Percentiles rank a stretch among this genome's conserved stretches.
phyloP scores from a whole-genome alignment of 108 stramenopile species.

The Skeletonema marinoi region DNA sequence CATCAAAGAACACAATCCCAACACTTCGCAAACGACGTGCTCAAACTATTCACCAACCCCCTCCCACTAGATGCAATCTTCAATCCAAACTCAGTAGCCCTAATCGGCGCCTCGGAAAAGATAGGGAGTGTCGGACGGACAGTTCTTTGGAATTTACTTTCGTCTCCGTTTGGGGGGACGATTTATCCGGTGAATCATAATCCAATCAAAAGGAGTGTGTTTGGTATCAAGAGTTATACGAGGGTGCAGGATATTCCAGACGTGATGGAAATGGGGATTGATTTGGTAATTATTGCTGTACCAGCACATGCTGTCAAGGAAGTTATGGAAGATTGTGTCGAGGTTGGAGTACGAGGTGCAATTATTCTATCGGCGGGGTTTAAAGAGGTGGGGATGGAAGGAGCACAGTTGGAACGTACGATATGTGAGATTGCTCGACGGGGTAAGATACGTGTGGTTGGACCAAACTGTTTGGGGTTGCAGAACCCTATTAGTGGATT shows the following conservation, averaged over 20 bases:
- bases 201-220: constrained; percentile 11
- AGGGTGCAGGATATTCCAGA: constrained; percentile 24
- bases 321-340: constrained; percentile 42
- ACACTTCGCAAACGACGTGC: constrained; percentile 1
- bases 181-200: constrained; percentile 44
- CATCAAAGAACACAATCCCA: neutral
- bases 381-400: constrained; percentile 39
- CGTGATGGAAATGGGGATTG: constrained; percentile 28
- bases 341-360: constrained; percentile 42
- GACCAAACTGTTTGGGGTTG: constrained; percentile 52
- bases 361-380: constrained; percentile 52
- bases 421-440: constrained; percentile 35
- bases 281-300: constrained; percentile 44
- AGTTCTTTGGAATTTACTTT: constrained; percentile 43
- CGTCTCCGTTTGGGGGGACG: constrained; percentile 33
- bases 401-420: constrained; percentile 32
- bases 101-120: constrained; percentile 37
- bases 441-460: constrained; percentile 38
- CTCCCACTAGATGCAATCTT: constrained; percentile 44
- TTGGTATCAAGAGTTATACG: constrained; percentile 25
- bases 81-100: constrained; percentile 35
- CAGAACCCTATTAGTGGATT: constrained; percentile 41
- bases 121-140: constrained; percentile 37
- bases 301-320: constrained; percentile 36
- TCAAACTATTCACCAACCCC: constrained; percentile 17